Percentiles rank a stretch among this genome's conserved stretches.
phyloP scores from a whole-genome alignment of 2,329 filamentous ascomycete species.

The Talaromyces rugulosus region DNA sequence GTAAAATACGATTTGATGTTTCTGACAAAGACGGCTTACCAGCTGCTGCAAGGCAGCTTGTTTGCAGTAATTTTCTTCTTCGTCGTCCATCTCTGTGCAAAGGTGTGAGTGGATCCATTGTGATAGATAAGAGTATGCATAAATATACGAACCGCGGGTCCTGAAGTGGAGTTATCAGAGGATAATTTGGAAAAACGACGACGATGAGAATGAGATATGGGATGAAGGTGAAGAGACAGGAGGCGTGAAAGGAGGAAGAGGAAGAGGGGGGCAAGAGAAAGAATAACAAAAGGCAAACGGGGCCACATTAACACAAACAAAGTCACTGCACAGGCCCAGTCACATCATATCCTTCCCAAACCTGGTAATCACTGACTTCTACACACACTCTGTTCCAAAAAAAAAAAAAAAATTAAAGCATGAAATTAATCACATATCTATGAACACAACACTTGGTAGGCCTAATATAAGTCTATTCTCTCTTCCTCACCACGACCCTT shows the following conservation, averaged over 20 bases:
- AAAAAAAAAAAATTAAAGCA: background rate
- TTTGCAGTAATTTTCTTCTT: background rate
- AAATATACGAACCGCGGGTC: background rate
- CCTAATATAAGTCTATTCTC: background rate
- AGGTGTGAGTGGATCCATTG: background rate
- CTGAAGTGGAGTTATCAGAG: background rate
- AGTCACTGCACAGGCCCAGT: background rate
- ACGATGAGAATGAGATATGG: background rate
- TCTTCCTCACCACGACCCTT: background rate
- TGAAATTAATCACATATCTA: background rate
- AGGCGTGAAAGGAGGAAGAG: background rate
- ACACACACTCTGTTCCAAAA: background rate
- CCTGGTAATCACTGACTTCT: background rate
- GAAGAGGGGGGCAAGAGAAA: background rate
- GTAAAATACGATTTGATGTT: background rate
- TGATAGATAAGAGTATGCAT: background rate
- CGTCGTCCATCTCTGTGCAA: background rate
- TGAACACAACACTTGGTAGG: background rate
- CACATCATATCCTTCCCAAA: background rate
- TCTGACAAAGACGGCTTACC: background rate
- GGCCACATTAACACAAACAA: background rate
- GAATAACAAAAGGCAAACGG: background rate
- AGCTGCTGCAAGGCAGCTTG: background rate
- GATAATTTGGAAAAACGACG: background rate
- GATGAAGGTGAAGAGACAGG: background rate